These are phyloP conservation scores for Viola odorata DNA, from an alignment of 345 rosid species.

Conservation along the genomic window DNA sequence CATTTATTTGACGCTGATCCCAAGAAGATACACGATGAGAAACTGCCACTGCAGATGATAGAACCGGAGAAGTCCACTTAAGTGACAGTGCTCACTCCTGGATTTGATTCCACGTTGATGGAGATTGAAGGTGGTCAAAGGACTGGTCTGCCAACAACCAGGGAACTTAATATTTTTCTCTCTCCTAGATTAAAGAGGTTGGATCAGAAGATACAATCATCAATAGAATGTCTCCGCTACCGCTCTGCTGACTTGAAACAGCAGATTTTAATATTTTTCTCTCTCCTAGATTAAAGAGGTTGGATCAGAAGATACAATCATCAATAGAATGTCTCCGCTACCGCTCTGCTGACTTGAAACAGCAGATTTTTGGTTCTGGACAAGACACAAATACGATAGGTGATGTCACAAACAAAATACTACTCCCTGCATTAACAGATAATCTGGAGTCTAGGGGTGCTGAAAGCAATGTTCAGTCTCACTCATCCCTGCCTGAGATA, in stretches of 20 bases:
- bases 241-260: slow-evolving; percentile 26
- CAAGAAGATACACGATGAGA: slow-evolving; percentile 23
- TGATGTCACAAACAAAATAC: slow-evolving; percentile 14
- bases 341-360: slow-evolving; percentile 26
- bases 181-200: slow-evolving; percentile 33
- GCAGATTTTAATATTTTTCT: slow-evolving; percentile 25
- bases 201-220: slow-evolving; percentile 27
- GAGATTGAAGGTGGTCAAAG: slow-evolving; percentile 16
- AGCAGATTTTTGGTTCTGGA: slow-evolving; percentile 25
- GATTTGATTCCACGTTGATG: slow-evolving; percentile 16
- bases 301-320: slow-evolving; percentile 29
- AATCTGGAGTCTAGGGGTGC: slow-evolving; percentile 21
- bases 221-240: slow-evolving; percentile 16
- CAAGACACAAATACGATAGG: slow-evolving; percentile 24
- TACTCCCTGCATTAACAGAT: slow-evolving; percentile 21
- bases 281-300: slow-evolving; percentile 32
- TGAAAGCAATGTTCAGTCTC: slow-evolving; percentile 20
- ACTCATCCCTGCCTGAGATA: slow-evolving; percentile 20
- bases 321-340: slow-evolving; percentile 15
- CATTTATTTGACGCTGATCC: slow-evolving; percentile 26
- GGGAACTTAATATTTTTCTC: slow-evolving; percentile 22
- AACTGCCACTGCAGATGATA: slow-evolving; percentile 15
- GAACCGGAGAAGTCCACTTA: slow-evolving; percentile 18
- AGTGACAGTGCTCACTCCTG: slow-evolving; percentile 4
- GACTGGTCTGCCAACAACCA: slow-evolving; percentile 15